Percentiles rank a stretch among this genome's conserved stretches.
These are phyloP conservation scores for Aegilops tauschii DNA, from an alignment of 176 grass and related monocot species.

Conservation along the genomic window DNA sequence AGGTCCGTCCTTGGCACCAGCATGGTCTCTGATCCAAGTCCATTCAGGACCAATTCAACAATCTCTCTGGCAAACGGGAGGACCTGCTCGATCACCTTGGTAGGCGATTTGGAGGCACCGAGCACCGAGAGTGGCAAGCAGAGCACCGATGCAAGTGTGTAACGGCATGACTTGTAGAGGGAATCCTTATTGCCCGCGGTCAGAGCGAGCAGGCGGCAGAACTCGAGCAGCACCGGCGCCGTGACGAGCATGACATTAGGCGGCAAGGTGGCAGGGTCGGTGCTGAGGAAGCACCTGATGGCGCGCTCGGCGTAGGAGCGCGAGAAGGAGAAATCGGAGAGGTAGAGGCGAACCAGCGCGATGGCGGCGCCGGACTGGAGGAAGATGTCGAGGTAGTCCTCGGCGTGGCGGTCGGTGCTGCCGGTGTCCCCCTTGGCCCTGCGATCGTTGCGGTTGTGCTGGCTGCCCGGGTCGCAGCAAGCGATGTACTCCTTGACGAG, in stretches of 20 bases:
- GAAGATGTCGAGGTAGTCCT: constrained; percentile 68
- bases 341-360: constrained; percentile 75
- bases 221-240: constrained; percentile 58
- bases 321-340: constrained; percentile 17
- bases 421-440: neutral
- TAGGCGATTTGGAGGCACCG: constrained; percentile 29
- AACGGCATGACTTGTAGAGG: constrained; percentile 64
- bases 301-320: constrained; percentile 44
- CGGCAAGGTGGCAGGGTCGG: constrained; percentile 35
- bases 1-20: constrained; percentile 42
- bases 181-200: constrained; percentile 45
- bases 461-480: constrained; percentile 19
- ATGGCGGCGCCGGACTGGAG: constrained; percentile 53
- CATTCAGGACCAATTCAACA: constrained; percentile 41
- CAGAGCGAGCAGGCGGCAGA: constrained; percentile 56
- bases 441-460: constrained; percentile 9
- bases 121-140: constrained; percentile 20
- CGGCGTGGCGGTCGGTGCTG: neutral
- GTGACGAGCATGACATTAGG: constrained; percentile 36
- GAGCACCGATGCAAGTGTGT: constrained; percentile 51
- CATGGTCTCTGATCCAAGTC: constrained; percentile 54
- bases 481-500: constrained; percentile 73
- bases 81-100: constrained; percentile 55
- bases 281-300: constrained; percentile 56
- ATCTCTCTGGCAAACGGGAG: constrained; percentile 66